These are phyloP conservation scores for Chlorella sp. DNA, from an alignment of 139 green algal genomes.

Conservation along the genomic window DNA sequence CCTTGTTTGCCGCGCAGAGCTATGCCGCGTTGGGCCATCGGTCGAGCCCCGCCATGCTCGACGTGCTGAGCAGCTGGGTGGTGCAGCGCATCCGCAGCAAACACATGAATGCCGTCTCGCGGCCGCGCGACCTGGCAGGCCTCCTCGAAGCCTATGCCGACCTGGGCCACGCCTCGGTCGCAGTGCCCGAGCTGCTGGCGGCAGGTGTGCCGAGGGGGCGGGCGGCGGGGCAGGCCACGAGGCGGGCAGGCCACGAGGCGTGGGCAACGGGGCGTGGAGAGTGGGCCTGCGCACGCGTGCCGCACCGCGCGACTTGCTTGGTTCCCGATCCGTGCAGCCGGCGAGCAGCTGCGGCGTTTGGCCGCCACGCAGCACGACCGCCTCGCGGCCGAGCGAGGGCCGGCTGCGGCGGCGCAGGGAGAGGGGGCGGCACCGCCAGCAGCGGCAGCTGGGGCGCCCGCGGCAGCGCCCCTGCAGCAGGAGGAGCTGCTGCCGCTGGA, in stretches of 20 bases:
- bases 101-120: constrained; percentile 45
- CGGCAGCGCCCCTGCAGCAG: background rate
- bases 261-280: too few species aligned
- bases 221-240: constrained; percentile 2
- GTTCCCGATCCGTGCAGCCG: background rate
- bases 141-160: constrained; percentile 44
- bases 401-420: too few species aligned
- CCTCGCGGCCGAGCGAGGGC: background rate
- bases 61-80: constrained; percentile 37
- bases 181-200: constrained; percentile 49
- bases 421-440: background rate
- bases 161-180: constrained; percentile 37
- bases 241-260: background rate
- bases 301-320: too few species aligned
- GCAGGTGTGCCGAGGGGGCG: constrained; percentile 35
- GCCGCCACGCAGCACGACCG: background rate
- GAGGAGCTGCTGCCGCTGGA: background rate
- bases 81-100: constrained; percentile 39
- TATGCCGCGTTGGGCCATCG: constrained; percentile 4
- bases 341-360: background rate
- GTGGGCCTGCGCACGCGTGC: too few species aligned
- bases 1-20: background rate
- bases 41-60: constrained; percentile 38
- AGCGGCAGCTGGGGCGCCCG: background rate
- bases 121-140: constrained; percentile 24